phyloP scores from a whole-genome alignment of 108 stramenopile species.

The Seminavis robusta region DNA sequence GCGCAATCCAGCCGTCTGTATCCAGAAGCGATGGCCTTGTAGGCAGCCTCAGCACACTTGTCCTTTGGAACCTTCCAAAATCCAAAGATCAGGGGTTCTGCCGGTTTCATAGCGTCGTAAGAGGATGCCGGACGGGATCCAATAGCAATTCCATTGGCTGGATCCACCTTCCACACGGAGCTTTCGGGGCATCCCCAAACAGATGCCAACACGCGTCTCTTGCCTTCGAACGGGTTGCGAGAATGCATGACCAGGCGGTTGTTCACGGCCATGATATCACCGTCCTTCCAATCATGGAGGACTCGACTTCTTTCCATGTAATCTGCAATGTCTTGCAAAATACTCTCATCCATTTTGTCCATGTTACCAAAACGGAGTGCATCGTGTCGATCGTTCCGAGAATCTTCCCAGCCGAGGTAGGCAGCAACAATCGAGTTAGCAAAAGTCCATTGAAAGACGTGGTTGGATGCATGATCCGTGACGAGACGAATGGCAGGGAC shows the following conservation, averaged over 20 bases:
- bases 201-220: conserved; percentile 49
- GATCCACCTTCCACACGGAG: background rate
- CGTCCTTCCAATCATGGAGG: conserved; percentile 65
- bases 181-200: conserved; percentile 44
- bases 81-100: conserved; percentile 75
- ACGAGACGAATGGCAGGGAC: conserved; percentile 65
- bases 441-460: conserved; percentile 57
- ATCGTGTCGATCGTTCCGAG: conserved; percentile 64
- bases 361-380: conserved; percentile 74
- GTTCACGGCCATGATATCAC: conserved; percentile 75
- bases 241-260: conserved; percentile 83
- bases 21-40: conserved; percentile 76
- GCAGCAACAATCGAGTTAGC: conserved; percentile 72
- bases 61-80: conserved; percentile 81
- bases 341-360: conserved; percentile 44
- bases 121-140: background rate
- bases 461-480: conserved; percentile 31
- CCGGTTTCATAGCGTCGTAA: conserved; percentile 3
- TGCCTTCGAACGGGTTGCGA: conserved; percentile 58
- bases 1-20: conserved; percentile 92
- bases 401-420: conserved; percentile 75
- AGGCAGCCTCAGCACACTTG: conserved; percentile 52
- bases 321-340: conserved; percentile 51
- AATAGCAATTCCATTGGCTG: background rate
- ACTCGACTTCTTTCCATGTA: conserved; percentile 68